Evolutionary conservation across 257 asterid genomes (phyloP).

Genomic region (Nicotiana noctiflora): DNA sequence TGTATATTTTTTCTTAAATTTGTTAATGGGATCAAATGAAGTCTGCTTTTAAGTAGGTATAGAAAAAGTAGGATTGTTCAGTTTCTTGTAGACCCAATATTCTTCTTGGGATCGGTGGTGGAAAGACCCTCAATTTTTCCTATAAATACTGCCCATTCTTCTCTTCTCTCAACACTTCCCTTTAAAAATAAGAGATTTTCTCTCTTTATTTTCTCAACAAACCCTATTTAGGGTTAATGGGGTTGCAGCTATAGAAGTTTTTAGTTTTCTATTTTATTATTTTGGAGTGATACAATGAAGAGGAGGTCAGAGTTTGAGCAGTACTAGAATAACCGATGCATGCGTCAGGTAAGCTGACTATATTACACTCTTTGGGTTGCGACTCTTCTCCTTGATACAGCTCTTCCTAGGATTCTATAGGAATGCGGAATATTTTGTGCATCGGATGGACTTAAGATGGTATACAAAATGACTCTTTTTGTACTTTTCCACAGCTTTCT

Average conservation of each 20-base stretch:
- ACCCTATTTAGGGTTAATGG: constrained; percentile 27
- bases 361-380: too few relatives aligned
- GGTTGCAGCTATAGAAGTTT: too few relatives aligned
- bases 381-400: too few relatives aligned
- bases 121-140: constrained; percentile 38
- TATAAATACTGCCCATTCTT: constrained; percentile 40
- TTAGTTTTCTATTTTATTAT: too few relatives aligned
- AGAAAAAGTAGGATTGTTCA: constrained; percentile 12
- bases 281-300: too few relatives aligned
- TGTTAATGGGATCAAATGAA: constrained; percentile 13
- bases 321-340: too few relatives aligned
- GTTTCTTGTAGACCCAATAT: constrained; percentile 51
- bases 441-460: too few relatives aligned
- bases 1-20: not conserved
- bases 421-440: too few relatives aligned
- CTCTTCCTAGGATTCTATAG: too few relatives aligned
- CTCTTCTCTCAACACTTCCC: not conserved
- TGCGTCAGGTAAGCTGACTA: too few relatives aligned
- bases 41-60: constrained; percentile 22
- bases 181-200: not conserved
- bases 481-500: constrained; percentile 97
- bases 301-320: too few relatives aligned
- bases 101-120: constrained; percentile 93
- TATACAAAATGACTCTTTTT: constrained; percentile 43
- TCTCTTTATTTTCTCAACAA: constrained; percentile 8